phyloP scores from a whole-genome alignment of 768 basidiomycete genomes.

The Boletus rubescentipes region DNA sequence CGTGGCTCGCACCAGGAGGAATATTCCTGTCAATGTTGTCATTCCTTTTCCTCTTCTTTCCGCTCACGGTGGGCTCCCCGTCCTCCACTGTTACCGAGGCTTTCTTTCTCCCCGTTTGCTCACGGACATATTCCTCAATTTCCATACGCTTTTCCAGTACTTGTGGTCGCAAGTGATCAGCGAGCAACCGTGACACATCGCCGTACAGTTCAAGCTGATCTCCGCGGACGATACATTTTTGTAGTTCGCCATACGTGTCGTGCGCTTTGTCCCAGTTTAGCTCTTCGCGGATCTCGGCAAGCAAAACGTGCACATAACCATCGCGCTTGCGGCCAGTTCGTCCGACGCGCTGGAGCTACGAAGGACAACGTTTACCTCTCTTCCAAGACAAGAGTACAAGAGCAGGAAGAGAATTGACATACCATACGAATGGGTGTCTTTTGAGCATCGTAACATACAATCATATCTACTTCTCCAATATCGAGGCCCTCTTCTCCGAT shows the following conservation, averaged over 20 bases:
- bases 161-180: slow-evolving; percentile 71
- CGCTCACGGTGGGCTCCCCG: slow-evolving; percentile 30
- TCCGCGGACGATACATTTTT: slow-evolving; percentile 82
- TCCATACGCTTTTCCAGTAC: slow-evolving; percentile 82
- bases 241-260: slow-evolving; percentile 82
- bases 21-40: slow-evolving; percentile 69
- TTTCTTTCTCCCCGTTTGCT: slow-evolving; percentile 41
- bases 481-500: slow-evolving; percentile 98
- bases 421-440: slow-evolving; percentile 98
- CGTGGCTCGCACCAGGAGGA: slow-evolving; percentile 65
- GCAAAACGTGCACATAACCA: slow-evolving; percentile 87
- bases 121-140: slow-evolving; percentile 69
- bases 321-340: slow-evolving; percentile 91
- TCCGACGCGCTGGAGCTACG: slow-evolving; percentile 91
- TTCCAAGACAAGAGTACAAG: not conserved
- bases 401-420: slow-evolving; percentile 20
- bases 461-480: slow-evolving; percentile 96
- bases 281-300: slow-evolving; percentile 91
- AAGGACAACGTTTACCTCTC: not conserved
- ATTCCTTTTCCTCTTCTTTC: slow-evolving; percentile 68
- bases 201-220: slow-evolving; percentile 87
- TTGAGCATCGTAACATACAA: slow-evolving; percentile 94
- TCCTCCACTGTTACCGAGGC: slow-evolving; percentile 22
- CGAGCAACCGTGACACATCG: slow-evolving; percentile 88
- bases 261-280: slow-evolving; percentile 86